These are phyloP conservation scores for Lobosporangium transversale DNA, from an alignment of 192 early-diverging fungal genomes.

Conservation along the genomic window DNA sequence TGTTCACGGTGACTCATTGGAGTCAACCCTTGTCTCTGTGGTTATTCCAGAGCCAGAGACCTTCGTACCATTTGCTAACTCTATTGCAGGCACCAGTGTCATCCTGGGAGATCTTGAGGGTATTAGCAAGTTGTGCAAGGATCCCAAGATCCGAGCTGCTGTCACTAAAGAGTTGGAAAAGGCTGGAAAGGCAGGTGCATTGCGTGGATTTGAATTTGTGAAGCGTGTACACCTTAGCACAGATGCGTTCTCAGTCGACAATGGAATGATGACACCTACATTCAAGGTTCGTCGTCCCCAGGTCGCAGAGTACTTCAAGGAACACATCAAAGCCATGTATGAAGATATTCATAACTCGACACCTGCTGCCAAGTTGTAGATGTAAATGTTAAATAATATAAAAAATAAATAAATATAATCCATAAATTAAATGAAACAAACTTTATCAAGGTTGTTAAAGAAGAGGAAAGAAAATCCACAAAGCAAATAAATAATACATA, in stretches of 20 bases:
- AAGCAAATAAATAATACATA: background rate
- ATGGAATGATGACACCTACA: slow-evolving; percentile 90
- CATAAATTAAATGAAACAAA: background rate
- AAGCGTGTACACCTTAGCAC: slow-evolving; percentile 78
- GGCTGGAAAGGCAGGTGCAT: slow-evolving; percentile 58
- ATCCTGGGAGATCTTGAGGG: slow-evolving; percentile 43
- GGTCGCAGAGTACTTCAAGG: slow-evolving; percentile 71
- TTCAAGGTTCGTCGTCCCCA: slow-evolving; percentile 91
- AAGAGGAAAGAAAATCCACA: background rate
- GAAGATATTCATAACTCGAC: slow-evolving; percentile 52
- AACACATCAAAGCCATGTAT: slow-evolving; percentile 77
- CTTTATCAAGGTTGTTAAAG: too few relatives aligned
- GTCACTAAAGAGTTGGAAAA: slow-evolving; percentile 65
- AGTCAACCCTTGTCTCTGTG: slow-evolving; percentile 60
- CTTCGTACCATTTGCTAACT: slow-evolving; percentile 58
- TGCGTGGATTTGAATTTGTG: slow-evolving; percentile 81
- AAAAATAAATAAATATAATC: background rate
- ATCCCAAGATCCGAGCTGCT: slow-evolving; percentile 59
- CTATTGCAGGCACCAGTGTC: slow-evolving; percentile 35
- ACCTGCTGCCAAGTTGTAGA: slow-evolving; percentile 55
- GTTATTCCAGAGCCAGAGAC: slow-evolving; percentile 64
- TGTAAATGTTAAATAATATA: background rate
- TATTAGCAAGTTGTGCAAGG: slow-evolving; percentile 59
- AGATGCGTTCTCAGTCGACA: slow-evolving; percentile 80
- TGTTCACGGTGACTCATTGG: slow-evolving; percentile 64